These are phyloP conservation scores for Zygotorulaspora mrakii DNA, from an alignment of 1,139 yeast genomes.

Conservation along the genomic window DNA sequence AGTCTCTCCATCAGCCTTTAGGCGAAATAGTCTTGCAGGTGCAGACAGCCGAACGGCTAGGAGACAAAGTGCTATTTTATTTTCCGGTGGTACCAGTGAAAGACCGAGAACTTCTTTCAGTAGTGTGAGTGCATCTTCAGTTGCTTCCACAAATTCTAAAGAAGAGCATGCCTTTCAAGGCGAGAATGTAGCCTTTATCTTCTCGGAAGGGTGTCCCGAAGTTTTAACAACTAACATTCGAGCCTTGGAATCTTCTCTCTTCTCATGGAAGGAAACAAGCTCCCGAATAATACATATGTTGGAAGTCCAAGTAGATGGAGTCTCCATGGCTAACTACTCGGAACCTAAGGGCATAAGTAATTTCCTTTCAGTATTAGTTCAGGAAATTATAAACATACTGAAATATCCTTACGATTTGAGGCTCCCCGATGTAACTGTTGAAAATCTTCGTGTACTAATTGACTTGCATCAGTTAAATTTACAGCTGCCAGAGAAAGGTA, in stretches of 20 bases:
- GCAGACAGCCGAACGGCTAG: constrained; percentile 21
- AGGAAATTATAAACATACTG: constrained; percentile 11
- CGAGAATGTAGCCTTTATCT: constrained; percentile 14
- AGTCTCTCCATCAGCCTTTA: constrained; percentile 27
- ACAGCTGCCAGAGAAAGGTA: neutral
- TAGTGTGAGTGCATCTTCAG: constrained; percentile 7
- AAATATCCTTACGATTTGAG: constrained; percentile 18
- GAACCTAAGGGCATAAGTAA: constrained; percentile 1
- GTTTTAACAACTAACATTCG: constrained; percentile 17
- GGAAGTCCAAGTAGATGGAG: constrained; percentile 9
- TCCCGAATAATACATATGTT: constrained; percentile 11
- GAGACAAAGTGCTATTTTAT: constrained; percentile 21
- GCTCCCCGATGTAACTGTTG: constrained; percentile 15
- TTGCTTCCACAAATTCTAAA: constrained; percentile 3
- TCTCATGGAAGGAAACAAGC: constrained; percentile 12
- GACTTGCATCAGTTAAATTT: constrained; percentile 4
- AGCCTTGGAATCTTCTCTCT: constrained; percentile 16
- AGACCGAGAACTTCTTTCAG: constrained; percentile 20
- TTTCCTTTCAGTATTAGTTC: constrained; percentile 4
- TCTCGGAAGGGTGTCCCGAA: constrained; percentile 11
- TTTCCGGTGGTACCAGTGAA: constrained; percentile 7
- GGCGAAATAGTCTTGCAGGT: constrained; percentile 26
- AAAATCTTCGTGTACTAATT: constrained; percentile 16
- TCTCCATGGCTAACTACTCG: neutral
- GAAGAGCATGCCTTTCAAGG: constrained; percentile 14